Evolutionary conservation across 129 eudicot genomes (phyloP).

Genomic region (Apium graveolens): DNA sequence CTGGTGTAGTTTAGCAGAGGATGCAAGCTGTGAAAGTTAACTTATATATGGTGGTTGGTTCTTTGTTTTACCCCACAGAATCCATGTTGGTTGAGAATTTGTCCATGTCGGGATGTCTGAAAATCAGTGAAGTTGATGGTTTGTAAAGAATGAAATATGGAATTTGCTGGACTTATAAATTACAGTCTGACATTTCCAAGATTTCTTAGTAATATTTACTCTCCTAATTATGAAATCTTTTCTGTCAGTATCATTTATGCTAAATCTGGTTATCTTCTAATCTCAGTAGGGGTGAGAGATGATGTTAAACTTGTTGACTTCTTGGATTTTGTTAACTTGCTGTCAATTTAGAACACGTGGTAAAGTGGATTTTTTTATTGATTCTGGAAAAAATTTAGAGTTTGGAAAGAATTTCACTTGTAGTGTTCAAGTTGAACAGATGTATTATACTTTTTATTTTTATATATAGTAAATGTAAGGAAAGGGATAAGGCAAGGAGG

Average conservation of each 20-base stretch:
- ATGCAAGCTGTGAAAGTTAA: not conserved
- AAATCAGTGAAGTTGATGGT: slow-evolving; percentile 11
- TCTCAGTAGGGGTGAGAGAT: not conserved
- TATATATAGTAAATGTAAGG: too few species aligned
- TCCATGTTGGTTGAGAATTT: not conserved
- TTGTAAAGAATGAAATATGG: slow-evolving; percentile 15
- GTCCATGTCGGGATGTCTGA: not conserved
- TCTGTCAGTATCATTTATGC: not conserved
- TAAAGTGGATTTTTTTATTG: not conserved
- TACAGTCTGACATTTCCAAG: not conserved
- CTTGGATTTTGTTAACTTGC: not conserved
- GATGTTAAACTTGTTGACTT: not conserved
- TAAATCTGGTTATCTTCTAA: not conserved
- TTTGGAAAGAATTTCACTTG: too few species aligned
- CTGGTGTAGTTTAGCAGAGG: slow-evolving; percentile 57
- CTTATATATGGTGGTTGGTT: not conserved
- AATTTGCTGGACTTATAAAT: slow-evolving; percentile 1
- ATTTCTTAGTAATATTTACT: not conserved
- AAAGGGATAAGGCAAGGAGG: too few species aligned
- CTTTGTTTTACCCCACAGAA: not conserved
- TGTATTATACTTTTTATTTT: too few species aligned
- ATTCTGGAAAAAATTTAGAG: too few species aligned
- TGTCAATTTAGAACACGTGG: not conserved
- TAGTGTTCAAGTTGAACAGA: too few species aligned
- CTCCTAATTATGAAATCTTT: not conserved